Evolutionary conservation across 208 protist species (phyloP).

Genomic region (Phytomonas sp.): DNA sequence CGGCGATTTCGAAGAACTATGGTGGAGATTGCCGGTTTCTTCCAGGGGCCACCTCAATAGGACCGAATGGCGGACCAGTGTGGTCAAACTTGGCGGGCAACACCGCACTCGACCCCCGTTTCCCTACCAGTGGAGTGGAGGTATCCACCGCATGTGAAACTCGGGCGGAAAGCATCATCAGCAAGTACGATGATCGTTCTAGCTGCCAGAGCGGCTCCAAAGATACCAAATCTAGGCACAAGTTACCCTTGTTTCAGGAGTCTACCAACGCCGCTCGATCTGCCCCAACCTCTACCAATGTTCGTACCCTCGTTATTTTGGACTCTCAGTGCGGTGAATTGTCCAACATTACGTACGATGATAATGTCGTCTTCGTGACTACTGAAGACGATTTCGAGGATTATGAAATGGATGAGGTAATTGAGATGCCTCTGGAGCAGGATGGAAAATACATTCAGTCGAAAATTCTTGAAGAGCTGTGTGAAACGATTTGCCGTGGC

Average conservation of each 20-base stretch:
- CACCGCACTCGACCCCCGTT: too few relatives aligned
- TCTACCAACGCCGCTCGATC: not conserved
- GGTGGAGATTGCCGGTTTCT: too few relatives aligned
- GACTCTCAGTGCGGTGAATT: slow-evolving; percentile 52
- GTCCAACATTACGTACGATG: slow-evolving; percentile 58
- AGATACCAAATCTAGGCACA: not conserved
- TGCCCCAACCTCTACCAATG: slow-evolving; percentile 39
- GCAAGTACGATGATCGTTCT: too few relatives aligned
- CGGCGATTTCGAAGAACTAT: too few relatives aligned
- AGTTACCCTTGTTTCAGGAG: not conserved
- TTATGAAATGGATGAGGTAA: slow-evolving; percentile 76
- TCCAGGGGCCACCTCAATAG: too few relatives aligned
- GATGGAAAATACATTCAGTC: slow-evolving; percentile 23
- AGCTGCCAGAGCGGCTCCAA: not conserved
- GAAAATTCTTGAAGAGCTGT: slow-evolving; percentile 41
- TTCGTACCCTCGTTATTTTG: slow-evolving; percentile 59
- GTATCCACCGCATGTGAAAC: too few relatives aligned
- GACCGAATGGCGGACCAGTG: too few relatives aligned
- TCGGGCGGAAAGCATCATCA: too few relatives aligned
- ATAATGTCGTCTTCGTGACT: slow-evolving; percentile 49
- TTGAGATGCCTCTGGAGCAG: slow-evolving; percentile 23
- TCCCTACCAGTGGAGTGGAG: too few relatives aligned
- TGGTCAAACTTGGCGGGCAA: too few relatives aligned
- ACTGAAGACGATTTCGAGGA: slow-evolving; percentile 66
- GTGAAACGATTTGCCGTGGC: slow-evolving; percentile 43